These are phyloP conservation scores for Chalciporus pseudorubinellus DNA, from an alignment of 768 basidiomycete species.

Conservation along the genomic window DNA sequence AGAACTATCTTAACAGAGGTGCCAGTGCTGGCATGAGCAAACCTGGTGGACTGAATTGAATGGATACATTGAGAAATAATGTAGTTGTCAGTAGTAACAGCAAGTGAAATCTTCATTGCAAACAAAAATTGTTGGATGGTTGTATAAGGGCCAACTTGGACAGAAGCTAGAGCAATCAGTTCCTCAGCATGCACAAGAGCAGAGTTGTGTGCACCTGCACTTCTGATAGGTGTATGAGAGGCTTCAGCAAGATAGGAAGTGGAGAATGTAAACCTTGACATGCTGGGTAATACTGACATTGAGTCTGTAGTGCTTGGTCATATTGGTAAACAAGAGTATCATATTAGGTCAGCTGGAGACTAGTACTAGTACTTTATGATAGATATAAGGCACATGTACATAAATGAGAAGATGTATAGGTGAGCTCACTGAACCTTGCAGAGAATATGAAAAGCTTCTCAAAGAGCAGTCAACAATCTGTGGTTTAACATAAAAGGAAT, in stretches of 20 bases:
- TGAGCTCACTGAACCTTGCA: too few relatives aligned
- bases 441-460: too few relatives aligned
- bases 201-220: constrained; percentile 27
- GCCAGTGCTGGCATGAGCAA: constrained; percentile 67
- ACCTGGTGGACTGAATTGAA: constrained; percentile 78
- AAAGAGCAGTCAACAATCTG: too few relatives aligned
- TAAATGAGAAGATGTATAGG: too few relatives aligned
- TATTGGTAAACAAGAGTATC: too few relatives aligned
- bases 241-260: constrained; percentile 25
- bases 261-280: constrained; percentile 34
- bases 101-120: constrained; percentile 82
- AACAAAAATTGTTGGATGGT: constrained; percentile 90
- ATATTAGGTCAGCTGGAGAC: too few relatives aligned
- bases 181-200: constrained; percentile 59
- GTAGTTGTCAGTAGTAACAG: constrained; percentile 85
- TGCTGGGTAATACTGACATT: constrained; percentile 59
- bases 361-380: too few relatives aligned
- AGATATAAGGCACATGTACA: too few relatives aligned
- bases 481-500: too few relatives aligned
- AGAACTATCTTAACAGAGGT: constrained; percentile 76
- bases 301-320: too few relatives aligned
- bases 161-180: constrained; percentile 60
- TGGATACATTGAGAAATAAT: constrained; percentile 72
- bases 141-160: constrained; percentile 82
- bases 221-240: constrained; percentile 29